Evolutionary conservation across 2,329 filamentous ascomycete species (phyloP), one percentile per base, ranked within the genome.

Genomic region (Talaromyces sp.): DNA sequence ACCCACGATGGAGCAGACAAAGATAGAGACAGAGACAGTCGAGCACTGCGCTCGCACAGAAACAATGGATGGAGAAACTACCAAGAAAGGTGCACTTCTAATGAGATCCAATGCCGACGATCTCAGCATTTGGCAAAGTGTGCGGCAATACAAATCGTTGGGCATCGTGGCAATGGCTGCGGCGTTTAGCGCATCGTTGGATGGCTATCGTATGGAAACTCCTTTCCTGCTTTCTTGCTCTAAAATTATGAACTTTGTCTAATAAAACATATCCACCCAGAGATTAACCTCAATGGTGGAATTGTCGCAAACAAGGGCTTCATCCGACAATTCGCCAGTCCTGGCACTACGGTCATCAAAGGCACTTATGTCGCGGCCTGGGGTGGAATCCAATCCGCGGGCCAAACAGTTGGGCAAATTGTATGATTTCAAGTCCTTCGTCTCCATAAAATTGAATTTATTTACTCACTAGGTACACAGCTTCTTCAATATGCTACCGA

Each of bases 221-320:
- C 44, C 44, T 9, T 9, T 51, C 27, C 9, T 5, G 12, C 7
- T 51, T 10, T 23, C 44, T 51, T 28, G 9, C 27, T 28, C 9
- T 10, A 28, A 51, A 28, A 8, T n/a, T n/a, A 3, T 6, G 12
- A 40, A 8, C 14, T 9, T 14, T 40, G 16, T 6, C 6, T 40
- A 40, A 40, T 8, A 16, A 40, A n/a, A n/a, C 2, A 1, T 2
- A n/a, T 40, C n/a, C 36, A 3, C 5, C 2, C 6, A 68, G 67
- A 71, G 61, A 72, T 69, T 56, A 76, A 69, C 36, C 66, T 78
- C 1, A 78, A 77, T 56, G 75, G 73, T 2, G 73, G 75, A 28
- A 74, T 79, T 31, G 72, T 77, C 5, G 73, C 77, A 0, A 79
- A 79, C 61, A 73, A 75, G 50, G 77, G 77, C 1, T 79, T 79